Percentiles rank a stretch among this genome's conserved stretches.
Conservation (phyloP, 352 stramenopile genomes). For the Pythium periplocum region DNA sequence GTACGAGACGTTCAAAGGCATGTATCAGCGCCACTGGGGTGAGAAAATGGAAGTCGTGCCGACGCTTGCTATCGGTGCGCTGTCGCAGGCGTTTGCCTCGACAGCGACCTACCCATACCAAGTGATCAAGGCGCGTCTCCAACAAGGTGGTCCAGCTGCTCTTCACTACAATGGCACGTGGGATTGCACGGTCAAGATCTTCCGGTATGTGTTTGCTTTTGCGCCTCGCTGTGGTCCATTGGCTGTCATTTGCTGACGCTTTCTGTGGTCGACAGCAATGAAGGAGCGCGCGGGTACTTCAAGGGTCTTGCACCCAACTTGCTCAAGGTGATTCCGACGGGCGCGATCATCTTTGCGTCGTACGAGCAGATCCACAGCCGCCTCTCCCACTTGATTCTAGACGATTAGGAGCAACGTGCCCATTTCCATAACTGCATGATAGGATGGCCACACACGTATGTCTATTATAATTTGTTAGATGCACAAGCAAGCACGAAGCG, state of each 20-base stretch:
- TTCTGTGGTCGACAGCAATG: constrained; percentile 30
- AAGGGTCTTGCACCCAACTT: constrained; percentile 95
- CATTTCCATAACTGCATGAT: no score
- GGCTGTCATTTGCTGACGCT: no score
- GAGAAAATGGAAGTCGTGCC: constrained; percentile 63
- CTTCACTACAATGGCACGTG: constrained; percentile 89
- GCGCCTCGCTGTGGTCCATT: no score
- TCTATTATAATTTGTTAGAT: constrained; percentile 1
- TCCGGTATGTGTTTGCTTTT: constrained; percentile 28
- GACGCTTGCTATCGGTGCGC: constrained; percentile 69
- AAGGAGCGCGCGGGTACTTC: constrained; percentile 93
- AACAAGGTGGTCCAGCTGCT: constrained; percentile 83
- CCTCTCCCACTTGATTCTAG: constrained; percentile 43
- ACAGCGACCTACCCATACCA: constrained; percentile 94
- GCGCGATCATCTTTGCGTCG: constrained; percentile 91
- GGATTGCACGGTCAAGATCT: constrained; percentile 87
- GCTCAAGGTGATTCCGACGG: constrained; percentile 94
- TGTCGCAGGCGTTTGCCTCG: constrained; percentile 79
- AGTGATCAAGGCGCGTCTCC: constrained; percentile 95
- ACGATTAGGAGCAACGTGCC: constrained; percentile 14
- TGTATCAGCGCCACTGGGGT: constrained; percentile 58
- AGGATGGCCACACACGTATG: not conserved
- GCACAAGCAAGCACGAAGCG: constrained; percentile 1
- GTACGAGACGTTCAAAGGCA: constrained; percentile 68
- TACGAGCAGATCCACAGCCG: constrained; percentile 79